Percentiles rank a stretch among this genome's conserved stretches.
These are phyloP conservation scores for Lippia alba DNA, from an alignment of 305 asterid species.

Conservation along the genomic window DNA sequence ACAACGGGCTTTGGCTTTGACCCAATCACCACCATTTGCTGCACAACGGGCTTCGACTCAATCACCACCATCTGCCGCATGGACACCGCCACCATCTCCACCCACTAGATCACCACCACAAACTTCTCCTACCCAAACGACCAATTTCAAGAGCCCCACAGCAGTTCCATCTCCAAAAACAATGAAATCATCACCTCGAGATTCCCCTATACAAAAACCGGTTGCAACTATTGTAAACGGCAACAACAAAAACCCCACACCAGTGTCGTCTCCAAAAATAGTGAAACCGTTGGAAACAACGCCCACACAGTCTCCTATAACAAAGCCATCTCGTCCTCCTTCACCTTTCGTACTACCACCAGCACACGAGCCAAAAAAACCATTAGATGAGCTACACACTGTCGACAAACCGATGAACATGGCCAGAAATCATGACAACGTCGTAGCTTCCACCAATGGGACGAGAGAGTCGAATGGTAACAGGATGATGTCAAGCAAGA, in stretches of 20 bases:
- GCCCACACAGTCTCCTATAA: conserved; percentile 45
- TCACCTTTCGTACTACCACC: conserved; percentile 68
- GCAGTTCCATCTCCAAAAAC: conserved; percentile 41
- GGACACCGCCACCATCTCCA: too few species aligned
- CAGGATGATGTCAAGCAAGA: conserved; percentile 46
- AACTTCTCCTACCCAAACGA: conserved; percentile 36
- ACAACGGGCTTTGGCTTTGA: neutral
- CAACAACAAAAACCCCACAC: conserved; percentile 19
- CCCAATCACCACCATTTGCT: neutral
- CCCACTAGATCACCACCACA: conserved; percentile 13
- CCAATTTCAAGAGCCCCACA: conserved; percentile 17
- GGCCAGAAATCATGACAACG: conserved; percentile 24
- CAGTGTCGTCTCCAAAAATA: conserved; percentile 46
- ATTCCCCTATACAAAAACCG: conserved; percentile 40
- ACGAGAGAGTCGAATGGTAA: conserved; percentile 31
- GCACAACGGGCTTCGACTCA: conserved; percentile 3
- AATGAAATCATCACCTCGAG: conserved; percentile 35
- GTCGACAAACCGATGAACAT: conserved; percentile 38
- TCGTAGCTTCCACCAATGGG: conserved; percentile 25
- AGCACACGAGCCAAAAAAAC: conserved; percentile 38
- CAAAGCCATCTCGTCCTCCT: conserved; percentile 51
- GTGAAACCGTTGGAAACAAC: conserved; percentile 39
- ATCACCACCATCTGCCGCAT: conserved; percentile 12
- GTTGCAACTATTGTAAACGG: conserved; percentile 17
- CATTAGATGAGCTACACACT: conserved; percentile 45